Percentiles rank a stretch among this genome's conserved stretches.
phyloP scores from a whole-genome alignment of 2,329 filamentous ascomycete species.

The Colletotrichum sp. region DNA sequence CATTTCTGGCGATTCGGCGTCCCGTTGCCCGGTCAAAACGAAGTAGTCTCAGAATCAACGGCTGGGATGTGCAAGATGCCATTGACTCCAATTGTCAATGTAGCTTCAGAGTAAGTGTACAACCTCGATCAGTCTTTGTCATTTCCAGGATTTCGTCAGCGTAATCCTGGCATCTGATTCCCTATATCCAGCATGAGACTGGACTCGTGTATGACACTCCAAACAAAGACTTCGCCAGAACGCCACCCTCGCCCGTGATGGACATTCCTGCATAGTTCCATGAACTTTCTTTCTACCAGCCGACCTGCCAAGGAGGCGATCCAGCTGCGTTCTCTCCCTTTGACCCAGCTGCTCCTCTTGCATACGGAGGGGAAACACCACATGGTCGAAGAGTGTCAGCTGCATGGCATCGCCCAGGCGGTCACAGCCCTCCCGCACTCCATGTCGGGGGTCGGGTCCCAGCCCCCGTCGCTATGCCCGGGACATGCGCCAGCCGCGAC shows the following conservation, averaged over 20 bases:
- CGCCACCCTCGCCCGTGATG: background rate
- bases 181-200: background rate
- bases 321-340: background rate
- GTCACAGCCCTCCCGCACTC: background rate
- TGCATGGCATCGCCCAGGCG: background rate
- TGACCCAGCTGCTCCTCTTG: background rate
- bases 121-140: background rate
- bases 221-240: background rate
- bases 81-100: background rate
- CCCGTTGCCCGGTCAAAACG: rapidly evolving
- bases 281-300: background rate
- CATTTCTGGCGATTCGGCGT: background rate
- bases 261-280: background rate
- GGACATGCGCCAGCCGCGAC: background rate
- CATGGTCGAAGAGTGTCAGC: background rate
- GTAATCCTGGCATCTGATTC: background rate
- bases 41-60: background rate
- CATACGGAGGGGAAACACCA: background rate
- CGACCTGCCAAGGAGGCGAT: background rate
- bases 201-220: background rate
- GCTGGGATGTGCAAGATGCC: background rate
- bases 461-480: background rate
- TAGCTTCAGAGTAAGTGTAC: background rate
- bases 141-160: background rate
- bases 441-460: constrained; percentile 1